Percentiles rank a stretch among this genome's conserved stretches.
Conservation (phyloP, 2,329 filamentous ascomycete species). For the Venturia nashicola region DNA sequence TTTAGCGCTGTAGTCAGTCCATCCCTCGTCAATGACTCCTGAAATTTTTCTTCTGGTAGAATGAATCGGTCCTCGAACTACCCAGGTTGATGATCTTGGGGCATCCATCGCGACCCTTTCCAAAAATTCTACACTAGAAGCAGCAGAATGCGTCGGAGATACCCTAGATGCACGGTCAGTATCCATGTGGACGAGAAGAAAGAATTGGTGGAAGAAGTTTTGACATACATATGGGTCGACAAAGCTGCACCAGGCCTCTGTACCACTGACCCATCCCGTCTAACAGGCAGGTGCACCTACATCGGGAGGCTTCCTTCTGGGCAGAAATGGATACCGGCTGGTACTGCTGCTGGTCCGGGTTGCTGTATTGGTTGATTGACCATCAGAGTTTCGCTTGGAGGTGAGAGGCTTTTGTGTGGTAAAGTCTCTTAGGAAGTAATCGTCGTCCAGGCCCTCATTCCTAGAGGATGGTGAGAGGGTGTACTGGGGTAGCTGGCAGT, state of each 20-base stretch:
- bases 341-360: neutral
- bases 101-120: slow-evolving; percentile 95
- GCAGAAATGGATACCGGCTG: neutral
- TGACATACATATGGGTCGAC: too few relatives aligned
- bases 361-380: neutral
- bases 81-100: slow-evolving; percentile 99
- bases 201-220: too few relatives aligned
- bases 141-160: slow-evolving; percentile 99
- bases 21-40: slow-evolving; percentile 37
- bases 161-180: slow-evolving; percentile 33
- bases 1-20: too few relatives aligned
- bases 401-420: neutral
- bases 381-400: neutral
- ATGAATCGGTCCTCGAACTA: slow-evolving; percentile 86
- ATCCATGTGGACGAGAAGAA: too few relatives aligned
- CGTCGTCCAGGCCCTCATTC: neutral
- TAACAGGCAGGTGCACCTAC: too few relatives aligned
- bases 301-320: too few relatives aligned
- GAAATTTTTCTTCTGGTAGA: slow-evolving; percentile 63
- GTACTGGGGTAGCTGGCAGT: neutral
- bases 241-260: too few relatives aligned
- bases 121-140: slow-evolving; percentile 92
- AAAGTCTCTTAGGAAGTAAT: neutral
- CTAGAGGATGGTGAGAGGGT: neutral
- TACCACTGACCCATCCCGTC: too few relatives aligned